Conservation (phyloP, 495 filamentous ascomycete species). For the Entonaema liquescens region DNA sequence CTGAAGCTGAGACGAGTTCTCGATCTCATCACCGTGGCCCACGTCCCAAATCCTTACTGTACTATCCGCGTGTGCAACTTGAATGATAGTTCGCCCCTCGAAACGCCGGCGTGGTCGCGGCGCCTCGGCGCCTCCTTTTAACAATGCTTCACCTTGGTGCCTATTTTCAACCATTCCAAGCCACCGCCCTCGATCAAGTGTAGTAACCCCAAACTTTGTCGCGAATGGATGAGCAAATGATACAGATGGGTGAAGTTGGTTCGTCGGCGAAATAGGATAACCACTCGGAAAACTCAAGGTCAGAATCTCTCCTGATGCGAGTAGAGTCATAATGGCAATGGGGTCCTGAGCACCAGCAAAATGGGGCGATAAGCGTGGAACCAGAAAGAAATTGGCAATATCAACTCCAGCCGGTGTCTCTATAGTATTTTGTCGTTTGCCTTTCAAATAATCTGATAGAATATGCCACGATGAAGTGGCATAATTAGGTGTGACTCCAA, state of each 20-base stretch:
- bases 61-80: slow-evolving; percentile 86
- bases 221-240: slow-evolving; percentile 90
- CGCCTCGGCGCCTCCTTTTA: slow-evolving; percentile 78
- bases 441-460: slow-evolving; percentile 77
- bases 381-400: slow-evolving; percentile 81
- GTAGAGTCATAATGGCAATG: slow-evolving; percentile 78
- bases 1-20: slow-evolving; percentile 83
- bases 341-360: slow-evolving; percentile 91
- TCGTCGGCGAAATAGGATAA: slow-evolving; percentile 87
- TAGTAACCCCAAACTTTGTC: slow-evolving; percentile 69
- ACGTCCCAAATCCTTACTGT: slow-evolving; percentile 89
- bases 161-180: slow-evolving; percentile 84
- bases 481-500: slow-evolving; percentile 89
- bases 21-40: slow-evolving; percentile 89
- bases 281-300: slow-evolving; percentile 92
- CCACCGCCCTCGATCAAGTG: slow-evolving; percentile 81
- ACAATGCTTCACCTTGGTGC: slow-evolving; percentile 73
- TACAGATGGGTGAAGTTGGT: slow-evolving; percentile 84
- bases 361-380: slow-evolving; percentile 82
- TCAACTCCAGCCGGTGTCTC: slow-evolving; percentile 80
- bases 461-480: slow-evolving; percentile 89
- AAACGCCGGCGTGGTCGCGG: slow-evolving; percentile 73
- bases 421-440: slow-evolving; percentile 72
- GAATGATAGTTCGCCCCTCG: slow-evolving; percentile 80
- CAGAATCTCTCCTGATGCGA: slow-evolving; percentile 86